phyloP scores from a whole-genome alignment of 345 rosid species.

The Corchorus capsularis region DNA sequence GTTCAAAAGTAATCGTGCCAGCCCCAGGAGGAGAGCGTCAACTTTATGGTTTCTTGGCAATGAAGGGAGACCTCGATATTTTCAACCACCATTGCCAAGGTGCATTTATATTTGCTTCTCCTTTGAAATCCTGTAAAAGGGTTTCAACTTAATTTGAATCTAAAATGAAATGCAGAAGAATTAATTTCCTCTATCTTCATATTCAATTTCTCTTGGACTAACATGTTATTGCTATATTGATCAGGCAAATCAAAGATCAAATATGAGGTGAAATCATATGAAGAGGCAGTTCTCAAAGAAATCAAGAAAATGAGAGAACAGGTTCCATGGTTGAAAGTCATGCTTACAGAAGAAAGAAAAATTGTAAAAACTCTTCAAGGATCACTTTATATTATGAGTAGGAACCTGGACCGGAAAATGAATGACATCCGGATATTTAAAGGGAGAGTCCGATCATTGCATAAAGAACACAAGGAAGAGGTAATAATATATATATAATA shows the following conservation, averaged over 20 bases:
- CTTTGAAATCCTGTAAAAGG: no score
- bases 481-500: not conserved
- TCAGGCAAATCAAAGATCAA: conserved; percentile 21
- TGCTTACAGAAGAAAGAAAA: conserved; percentile 1
- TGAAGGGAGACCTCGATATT: conserved; percentile 6
- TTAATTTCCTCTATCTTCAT: no score
- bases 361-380: not conserved
- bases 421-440: not conserved
- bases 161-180: no score
- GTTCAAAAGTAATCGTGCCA: not conserved
- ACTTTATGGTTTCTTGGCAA: conserved; percentile 25
- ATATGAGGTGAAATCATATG: conserved; percentile 18
- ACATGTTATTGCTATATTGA: not conserved
- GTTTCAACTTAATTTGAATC: no score
- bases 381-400: conserved; percentile 4
- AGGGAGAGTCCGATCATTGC: not conserved
- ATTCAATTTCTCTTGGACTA: not conserved
- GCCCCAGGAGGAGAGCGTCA: conserved; percentile 10
- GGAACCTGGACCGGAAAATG: conserved; percentile 1
- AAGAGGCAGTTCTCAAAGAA: conserved; percentile 10
- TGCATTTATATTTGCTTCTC: no score
- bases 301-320: conserved; percentile 20
- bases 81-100: conserved; percentile 19
- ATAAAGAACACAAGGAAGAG: conserved; percentile 18
- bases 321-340: no score